Base-by-base conservation (phyloP, 2,329 filamentous ascomycete genomes). In the Cephalotrichum gorgonifer region DNA sequence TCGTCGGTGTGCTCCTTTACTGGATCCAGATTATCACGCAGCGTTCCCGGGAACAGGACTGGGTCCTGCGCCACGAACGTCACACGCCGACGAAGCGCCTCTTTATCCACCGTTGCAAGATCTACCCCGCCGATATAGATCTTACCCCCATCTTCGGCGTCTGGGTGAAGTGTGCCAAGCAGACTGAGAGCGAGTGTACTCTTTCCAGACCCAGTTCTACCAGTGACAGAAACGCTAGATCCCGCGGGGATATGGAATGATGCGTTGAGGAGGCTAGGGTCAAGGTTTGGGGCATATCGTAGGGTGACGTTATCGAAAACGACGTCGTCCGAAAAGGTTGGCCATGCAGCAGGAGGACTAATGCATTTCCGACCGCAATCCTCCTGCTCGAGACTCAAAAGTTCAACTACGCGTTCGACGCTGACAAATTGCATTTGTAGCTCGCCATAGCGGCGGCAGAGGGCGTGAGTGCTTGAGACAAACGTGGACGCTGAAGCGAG, bases 401-500 rank as follows among this genome's bases (percentile, higher is more conserved):
- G 74, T 62, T 93, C 87, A 9, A 93, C 81, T 0, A 95, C 83
- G 38, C 89, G 79, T 65, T 95, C 89, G 0, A 95, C 86, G 0
- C 86, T 90, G 0, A 95, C 88, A 55, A 95, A 95, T 60, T 95
- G 85, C 77, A 95, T 89, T 61, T 95, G 88, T 1, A 95, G 73
- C 58, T 86, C 80, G 2, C 89, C 89, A 57, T 95, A 95, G 51
- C 81, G 78, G 52, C 81, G 80, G 64, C 89, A 95, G 0, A 95
- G 75, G 2, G 71, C 69, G 58, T 90, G 86, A 0, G 86, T 91
- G 7, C 81, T 75, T 9, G 70, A 64, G 17, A 91, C 86, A 54
- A 87, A 85, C 51, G 76, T 78, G 6, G 76, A 74, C 0, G 86
- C 85, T 0, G 85, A 80, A 1, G 86, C 81, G 4, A 95, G 73